Conservation (phyloP, 495 filamentous ascomycete genomes). For the Sabuloglossum arenarium region DNA sequence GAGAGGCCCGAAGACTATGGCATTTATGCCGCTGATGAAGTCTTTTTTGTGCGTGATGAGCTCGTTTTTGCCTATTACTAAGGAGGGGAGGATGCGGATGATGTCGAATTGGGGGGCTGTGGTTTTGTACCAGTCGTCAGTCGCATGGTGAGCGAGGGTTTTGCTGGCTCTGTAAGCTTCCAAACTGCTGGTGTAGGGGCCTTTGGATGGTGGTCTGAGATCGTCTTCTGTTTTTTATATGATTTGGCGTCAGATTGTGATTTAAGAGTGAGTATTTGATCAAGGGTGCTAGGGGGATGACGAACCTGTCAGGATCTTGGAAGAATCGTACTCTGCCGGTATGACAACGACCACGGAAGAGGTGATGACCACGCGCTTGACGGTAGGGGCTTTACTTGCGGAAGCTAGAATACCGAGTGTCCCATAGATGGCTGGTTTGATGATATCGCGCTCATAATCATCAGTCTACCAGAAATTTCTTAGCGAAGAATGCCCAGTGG, state of each 20-base stretch:
- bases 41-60: constrained; percentile 15
- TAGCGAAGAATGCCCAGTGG: no score
- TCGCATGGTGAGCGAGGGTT: constrained; percentile 17
- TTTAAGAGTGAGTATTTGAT: no score
- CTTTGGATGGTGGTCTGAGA: neutral
- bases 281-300: neutral
- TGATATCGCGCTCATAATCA: constrained; percentile 9
- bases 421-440: constrained; percentile 15
- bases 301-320: neutral
- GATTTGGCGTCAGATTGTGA: no score
- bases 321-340: neutral
- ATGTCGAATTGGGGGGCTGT: constrained; percentile 24
- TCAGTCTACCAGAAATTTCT: constrained; percentile 4
- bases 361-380: constrained; percentile 19
- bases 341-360: constrained; percentile 12
- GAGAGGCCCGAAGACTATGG: neutral
- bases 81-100: constrained; percentile 25
- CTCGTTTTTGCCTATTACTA: constrained; percentile 25
- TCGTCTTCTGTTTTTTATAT: neutral
- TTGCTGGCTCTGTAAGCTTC: constrained; percentile 20
- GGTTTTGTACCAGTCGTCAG: constrained; percentile 21
- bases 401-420: constrained; percentile 12
- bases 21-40: constrained; percentile 6
- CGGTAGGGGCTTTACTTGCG: constrained; percentile 10
- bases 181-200: constrained; percentile 7